phyloP scores from a whole-genome alignment of 345 rosid species.

The Salix caprea region DNA sequence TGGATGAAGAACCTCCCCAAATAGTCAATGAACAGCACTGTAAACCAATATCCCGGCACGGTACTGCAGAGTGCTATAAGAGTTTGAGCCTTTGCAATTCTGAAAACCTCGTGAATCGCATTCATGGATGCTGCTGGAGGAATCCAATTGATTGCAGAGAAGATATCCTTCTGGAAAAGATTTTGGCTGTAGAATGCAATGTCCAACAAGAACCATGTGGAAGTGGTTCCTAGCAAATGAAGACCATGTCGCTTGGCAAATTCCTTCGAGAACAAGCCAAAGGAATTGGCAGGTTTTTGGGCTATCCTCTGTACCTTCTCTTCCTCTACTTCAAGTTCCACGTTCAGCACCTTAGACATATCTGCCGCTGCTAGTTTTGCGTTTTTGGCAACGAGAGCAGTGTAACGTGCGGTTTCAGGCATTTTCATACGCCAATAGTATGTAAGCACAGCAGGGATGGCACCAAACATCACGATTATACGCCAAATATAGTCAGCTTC shows the following conservation, averaged over 20 bases:
- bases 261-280: slow-evolving; percentile 19
- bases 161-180: slow-evolving; percentile 26
- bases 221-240: slow-evolving; percentile 21
- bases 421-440: slow-evolving; percentile 30
- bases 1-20: slow-evolving; percentile 25
- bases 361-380: slow-evolving; percentile 23
- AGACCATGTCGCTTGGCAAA: slow-evolving; percentile 23
- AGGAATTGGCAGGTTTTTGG: not conserved
- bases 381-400: slow-evolving; percentile 25
- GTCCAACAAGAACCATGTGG: slow-evolving; percentile 26
- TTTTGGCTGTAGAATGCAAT: slow-evolving; percentile 32
- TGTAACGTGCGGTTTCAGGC: slow-evolving; percentile 32
- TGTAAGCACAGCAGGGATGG: slow-evolving; percentile 22
- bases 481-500: slow-evolving; percentile 31
- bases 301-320: not conserved
- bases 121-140: slow-evolving; percentile 17
- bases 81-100: slow-evolving; percentile 22
- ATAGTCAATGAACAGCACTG: slow-evolving; percentile 10
- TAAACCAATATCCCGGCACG: slow-evolving; percentile 30
- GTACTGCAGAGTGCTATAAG: slow-evolving; percentile 27
- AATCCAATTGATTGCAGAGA: slow-evolving; percentile 23
- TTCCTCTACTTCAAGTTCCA: slow-evolving; percentile 4
- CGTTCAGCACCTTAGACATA: slow-evolving; percentile 24
- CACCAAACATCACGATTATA: slow-evolving; percentile 26
- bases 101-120: slow-evolving; percentile 17